phyloP scores from a whole-genome alignment of 495 filamentous ascomycete species.

The Annulohypoxylon nitens region DNA sequence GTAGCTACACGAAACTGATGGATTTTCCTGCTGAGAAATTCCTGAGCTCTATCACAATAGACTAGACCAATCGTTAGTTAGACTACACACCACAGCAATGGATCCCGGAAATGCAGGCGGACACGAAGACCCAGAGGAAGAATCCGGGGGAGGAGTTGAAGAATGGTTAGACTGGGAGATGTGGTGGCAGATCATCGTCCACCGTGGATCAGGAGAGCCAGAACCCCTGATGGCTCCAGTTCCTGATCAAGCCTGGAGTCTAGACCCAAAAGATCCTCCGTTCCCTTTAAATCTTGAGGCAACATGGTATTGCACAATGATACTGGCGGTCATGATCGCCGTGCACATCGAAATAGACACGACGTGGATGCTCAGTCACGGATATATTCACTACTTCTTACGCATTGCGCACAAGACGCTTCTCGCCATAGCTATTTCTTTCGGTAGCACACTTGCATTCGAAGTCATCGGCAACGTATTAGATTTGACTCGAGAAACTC shows the following conservation, averaged over 20 bases:
- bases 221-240: background rate
- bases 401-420: conserved; percentile 27
- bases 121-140: background rate
- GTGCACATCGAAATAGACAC: conserved; percentile 29
- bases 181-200: conserved; percentile 40
- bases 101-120: conserved; percentile 2
- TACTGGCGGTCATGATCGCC: conserved; percentile 25
- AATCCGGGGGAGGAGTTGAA: background rate
- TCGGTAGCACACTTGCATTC: conserved; percentile 42
- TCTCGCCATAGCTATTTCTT: conserved; percentile 33
- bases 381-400: conserved; percentile 21
- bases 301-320: conserved; percentile 32
- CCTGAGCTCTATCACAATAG: background rate
- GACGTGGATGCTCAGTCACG: conserved; percentile 25
- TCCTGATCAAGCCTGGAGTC: conserved; percentile 2
- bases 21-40: background rate
- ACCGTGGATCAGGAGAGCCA: conserved; percentile 14
- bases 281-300: conserved; percentile 40
- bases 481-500: background rate
- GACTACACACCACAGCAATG: background rate
- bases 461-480: conserved; percentile 35
- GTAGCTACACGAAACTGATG: background rate
- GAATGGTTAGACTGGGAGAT: conserved; percentile 28
- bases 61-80: background rate
- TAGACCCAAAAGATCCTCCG: conserved; percentile 17